phyloP scores from a whole-genome alignment of 441 rosid genomes.

The Syzygium syzygioides region DNA sequence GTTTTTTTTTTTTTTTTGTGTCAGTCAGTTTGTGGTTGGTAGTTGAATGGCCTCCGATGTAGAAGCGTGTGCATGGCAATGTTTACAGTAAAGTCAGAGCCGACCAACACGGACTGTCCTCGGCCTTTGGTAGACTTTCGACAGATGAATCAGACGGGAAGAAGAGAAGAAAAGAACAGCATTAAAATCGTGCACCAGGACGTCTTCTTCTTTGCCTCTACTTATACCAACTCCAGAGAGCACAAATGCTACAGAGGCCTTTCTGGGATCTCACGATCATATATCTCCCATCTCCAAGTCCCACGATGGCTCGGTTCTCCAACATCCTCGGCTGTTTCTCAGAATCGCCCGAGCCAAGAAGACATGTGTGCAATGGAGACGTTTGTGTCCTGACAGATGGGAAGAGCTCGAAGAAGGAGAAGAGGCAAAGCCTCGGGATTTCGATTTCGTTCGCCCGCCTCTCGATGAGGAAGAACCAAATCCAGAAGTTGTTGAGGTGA shows the following conservation, averaged over 20 bases:
- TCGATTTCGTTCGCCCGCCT: slow-evolving; percentile 1
- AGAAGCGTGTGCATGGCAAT: background rate
- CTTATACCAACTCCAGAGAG: background rate
- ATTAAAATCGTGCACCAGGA: background rate
- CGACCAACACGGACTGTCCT: background rate
- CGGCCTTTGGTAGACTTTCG: background rate
- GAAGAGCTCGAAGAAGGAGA: slow-evolving; percentile 2
- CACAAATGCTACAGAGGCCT: background rate
- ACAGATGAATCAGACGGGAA: background rate
- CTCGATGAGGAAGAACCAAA: background rate
- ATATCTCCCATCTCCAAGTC: background rate
- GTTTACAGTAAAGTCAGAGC: background rate
- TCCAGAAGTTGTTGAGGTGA: background rate
- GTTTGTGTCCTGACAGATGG: slow-evolving; percentile 23
- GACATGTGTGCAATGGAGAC: slow-evolving; percentile 36
- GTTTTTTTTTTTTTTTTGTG: too few species aligned
- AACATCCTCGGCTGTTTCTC: slow-evolving; percentile 35
- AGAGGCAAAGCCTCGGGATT: background rate
- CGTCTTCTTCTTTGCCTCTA: background rate
- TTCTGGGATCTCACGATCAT: background rate
- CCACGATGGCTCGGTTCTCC: slow-evolving; percentile 28
- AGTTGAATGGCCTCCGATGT: background rate
- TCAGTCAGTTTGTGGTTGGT: background rate
- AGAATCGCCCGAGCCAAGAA: slow-evolving; percentile 10
- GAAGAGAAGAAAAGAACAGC: background rate